Conservation (phyloP, 768 basidiomycete genomes). For the Pisolithus tinctorius region DNA sequence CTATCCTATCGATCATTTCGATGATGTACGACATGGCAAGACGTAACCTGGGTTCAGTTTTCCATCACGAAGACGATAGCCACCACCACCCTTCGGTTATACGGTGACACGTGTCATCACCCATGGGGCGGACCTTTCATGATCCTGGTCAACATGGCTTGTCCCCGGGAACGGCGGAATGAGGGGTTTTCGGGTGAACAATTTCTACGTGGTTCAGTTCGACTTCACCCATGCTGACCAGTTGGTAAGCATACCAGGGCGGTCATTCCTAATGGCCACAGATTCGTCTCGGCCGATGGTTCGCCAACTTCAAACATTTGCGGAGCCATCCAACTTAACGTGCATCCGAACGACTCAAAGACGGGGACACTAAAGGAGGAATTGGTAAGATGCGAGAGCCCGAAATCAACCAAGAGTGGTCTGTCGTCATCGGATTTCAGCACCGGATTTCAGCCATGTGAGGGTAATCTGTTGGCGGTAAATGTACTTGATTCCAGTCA, state of each 20-base stretch:
- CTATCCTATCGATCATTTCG: too few relatives aligned
- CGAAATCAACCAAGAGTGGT: neutral
- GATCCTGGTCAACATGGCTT: neutral
- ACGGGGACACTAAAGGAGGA: neutral
- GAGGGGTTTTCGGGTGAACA: neutral
- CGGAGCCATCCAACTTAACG: neutral
- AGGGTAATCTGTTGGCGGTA: neutral
- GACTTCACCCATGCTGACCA: neutral
- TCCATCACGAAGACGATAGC: neutral
- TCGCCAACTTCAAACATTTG: neutral
- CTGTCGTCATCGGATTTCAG: neutral
- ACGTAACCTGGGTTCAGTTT: too few relatives aligned
- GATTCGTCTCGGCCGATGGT: neutral
- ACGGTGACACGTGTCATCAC: neutral
- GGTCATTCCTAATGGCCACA: neutral
- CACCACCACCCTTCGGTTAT: neutral
- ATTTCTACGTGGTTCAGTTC: neutral
- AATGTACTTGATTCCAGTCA: constrained; percentile 3
- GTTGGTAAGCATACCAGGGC: neutral
- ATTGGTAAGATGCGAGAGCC: neutral
- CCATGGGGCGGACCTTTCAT: neutral
- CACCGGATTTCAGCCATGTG: neutral
- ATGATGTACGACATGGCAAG: too few relatives aligned
- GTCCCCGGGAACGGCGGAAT: neutral
- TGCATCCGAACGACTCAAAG: neutral